phyloP scores from a whole-genome alignment of 179 eudicot genomes.

The Drosera spatulata region DNA sequence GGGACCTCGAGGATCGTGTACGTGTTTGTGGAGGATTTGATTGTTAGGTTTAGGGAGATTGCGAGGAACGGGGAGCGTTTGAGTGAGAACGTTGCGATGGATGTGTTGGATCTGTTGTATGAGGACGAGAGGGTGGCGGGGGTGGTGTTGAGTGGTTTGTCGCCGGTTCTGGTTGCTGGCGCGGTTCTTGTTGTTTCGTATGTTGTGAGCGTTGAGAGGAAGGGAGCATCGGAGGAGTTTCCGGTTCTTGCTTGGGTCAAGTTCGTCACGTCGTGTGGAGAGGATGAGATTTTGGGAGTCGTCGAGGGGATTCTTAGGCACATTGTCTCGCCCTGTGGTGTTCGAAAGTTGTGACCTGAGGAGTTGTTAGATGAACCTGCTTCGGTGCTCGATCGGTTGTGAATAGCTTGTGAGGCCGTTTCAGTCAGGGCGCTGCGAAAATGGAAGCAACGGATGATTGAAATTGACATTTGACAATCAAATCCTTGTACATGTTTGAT shows the following conservation, averaged over 20 bases:
- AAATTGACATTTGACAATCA: too few relatives aligned
- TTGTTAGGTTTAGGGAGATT: conserved; percentile 34
- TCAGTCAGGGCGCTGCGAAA: too few relatives aligned
- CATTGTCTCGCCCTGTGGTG: conserved; percentile 16
- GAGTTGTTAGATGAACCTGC: not conserved
- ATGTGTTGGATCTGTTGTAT: conserved; percentile 75
- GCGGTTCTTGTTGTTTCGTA: conserved; percentile 49
- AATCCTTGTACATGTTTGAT: too few relatives aligned
- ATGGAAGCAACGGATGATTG: too few relatives aligned
- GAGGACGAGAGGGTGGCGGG: conserved; percentile 40
- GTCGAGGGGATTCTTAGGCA: conserved; percentile 36
- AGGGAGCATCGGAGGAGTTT: conserved; percentile 43
- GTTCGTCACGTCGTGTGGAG: conserved; percentile 40
- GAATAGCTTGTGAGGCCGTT: too few relatives aligned
- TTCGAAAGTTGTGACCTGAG: not conserved
- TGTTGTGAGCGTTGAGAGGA: conserved; percentile 54
- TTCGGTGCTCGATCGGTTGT: not conserved
- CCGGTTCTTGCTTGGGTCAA: conserved; percentile 76
- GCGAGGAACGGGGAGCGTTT: conserved; percentile 52
- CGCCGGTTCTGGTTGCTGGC: conserved; percentile 25
- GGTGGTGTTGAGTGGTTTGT: conserved; percentile 21
- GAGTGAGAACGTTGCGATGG: conserved; percentile 54
- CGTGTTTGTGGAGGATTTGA: conserved; percentile 40
- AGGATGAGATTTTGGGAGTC: conserved; percentile 28
- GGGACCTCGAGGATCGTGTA: conserved; percentile 43